Percentiles rank a stretch among this genome's conserved stretches.
These are phyloP conservation scores for Gliomastix tumulicola DNA, from an alignment of 2,329 filamentous ascomycete genomes.

Conservation along the genomic window DNA sequence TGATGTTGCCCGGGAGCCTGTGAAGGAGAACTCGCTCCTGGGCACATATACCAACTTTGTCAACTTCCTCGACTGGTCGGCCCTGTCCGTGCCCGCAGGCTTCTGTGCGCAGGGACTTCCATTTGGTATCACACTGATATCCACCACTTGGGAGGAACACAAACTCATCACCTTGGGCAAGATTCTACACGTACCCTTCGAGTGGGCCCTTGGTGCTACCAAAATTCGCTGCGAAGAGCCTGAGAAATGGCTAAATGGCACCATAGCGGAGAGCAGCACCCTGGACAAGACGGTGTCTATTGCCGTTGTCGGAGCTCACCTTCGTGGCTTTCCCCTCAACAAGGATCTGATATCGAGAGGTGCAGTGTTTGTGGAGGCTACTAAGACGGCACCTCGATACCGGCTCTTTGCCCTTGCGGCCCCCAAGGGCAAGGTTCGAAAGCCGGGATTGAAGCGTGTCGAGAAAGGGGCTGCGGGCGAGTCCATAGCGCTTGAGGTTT, in stretches of 20 bases:
- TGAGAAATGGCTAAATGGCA: not conserved
- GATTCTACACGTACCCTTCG: too few species aligned
- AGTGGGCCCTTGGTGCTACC: conserved; percentile 22
- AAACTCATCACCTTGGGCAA: too few species aligned
- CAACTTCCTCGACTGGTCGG: conserved; percentile 52
- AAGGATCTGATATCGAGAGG: conserved; percentile 21
- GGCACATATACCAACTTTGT: conserved; percentile 54
- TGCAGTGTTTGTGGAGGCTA: conserved; percentile 12
- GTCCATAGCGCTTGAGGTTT: conserved; percentile 25
- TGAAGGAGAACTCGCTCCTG: conserved; percentile 44
- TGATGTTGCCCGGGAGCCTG: conserved; percentile 41
- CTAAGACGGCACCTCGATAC: conserved; percentile 20
- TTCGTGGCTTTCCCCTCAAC: conserved; percentile 23
- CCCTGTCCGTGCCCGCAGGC: conserved; percentile 44
- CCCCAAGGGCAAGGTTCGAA: conserved; percentile 10
- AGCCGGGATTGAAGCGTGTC: conserved; percentile 22
- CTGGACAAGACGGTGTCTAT: conserved; percentile 8
- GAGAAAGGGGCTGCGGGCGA: conserved; percentile 9
- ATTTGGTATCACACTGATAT: conserved; percentile 29
- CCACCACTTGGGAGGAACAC: conserved; percentile 24
- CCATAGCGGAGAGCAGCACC: not conserved
- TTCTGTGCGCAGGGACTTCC: conserved; percentile 25
- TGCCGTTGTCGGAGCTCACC: conserved; percentile 26
- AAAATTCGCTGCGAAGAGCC: not conserved
- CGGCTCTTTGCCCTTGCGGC: conserved; percentile 17